A percentile compares a stretch with the other conserved stretches of the same genome.
Evolutionary conservation across 2,329 filamentous ascomycete genomes (phyloP).

Genomic region (Colletotrichum gloeosporioides): DNA sequence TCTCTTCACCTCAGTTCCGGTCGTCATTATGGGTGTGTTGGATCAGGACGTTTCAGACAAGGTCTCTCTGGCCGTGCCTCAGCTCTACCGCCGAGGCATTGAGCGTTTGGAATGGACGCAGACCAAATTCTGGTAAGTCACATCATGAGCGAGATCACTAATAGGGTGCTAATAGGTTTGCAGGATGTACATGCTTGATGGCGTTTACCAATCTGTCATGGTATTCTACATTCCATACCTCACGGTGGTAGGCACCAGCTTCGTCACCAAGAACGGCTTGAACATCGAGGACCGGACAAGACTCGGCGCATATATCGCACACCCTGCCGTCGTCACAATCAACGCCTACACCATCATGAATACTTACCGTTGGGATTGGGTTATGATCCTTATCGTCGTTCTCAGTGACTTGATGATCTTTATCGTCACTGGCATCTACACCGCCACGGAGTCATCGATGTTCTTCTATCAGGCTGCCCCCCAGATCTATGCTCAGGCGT

Average conservation of each 20-base stretch:
- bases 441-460: constrained; percentile 38
- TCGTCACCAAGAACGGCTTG: constrained; percentile 74
- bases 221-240: constrained; percentile 93
- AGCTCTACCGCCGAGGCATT: constrained; percentile 94
- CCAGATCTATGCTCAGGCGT: constrained; percentile 80
- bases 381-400: constrained; percentile 81
- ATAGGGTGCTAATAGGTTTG: constrained; percentile 30
- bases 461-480: constrained; percentile 77
- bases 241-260: constrained; percentile 72
- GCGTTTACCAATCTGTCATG: constrained; percentile 92
- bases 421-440: constrained; percentile 94
- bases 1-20: constrained; percentile 92
- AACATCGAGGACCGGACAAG: constrained; percentile 80
- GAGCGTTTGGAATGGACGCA: constrained; percentile 97
- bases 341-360: constrained; percentile 96
- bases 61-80: constrained; percentile 91
- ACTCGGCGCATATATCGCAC: constrained; percentile 87
- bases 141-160: background rate
- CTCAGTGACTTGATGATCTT: constrained; percentile 89
- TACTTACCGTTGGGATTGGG: constrained; percentile 97
- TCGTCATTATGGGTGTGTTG: constrained; percentile 94
- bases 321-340: constrained; percentile 84
- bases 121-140: constrained; percentile 87
- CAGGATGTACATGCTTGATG: constrained; percentile 93
- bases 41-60: constrained; percentile 97